phyloP scores from a whole-genome alignment of 495 filamentous ascomycete species.

The Pseudomonodictys pantanalensis region DNA sequence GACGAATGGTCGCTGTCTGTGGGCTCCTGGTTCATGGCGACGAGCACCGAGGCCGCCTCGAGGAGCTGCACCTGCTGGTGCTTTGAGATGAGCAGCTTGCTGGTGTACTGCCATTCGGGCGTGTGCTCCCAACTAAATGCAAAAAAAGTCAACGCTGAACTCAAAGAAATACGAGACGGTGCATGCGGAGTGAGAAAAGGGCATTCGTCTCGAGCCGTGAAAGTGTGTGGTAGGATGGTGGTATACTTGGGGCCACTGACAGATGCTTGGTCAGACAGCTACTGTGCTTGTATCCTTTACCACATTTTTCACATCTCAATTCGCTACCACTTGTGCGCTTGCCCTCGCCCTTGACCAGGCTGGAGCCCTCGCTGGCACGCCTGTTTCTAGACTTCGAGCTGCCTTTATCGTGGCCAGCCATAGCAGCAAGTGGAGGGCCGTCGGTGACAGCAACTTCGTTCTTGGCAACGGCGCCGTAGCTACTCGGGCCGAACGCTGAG shows the following conservation, averaged over 20 bases:
- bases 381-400: constrained; percentile 66
- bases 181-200: constrained; percentile 11
- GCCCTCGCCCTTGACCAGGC: constrained; percentile 69
- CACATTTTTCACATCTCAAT: constrained; percentile 95
- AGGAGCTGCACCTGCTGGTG: constrained; percentile 98
- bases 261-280: constrained; percentile 99
- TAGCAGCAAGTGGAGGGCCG: constrained; percentile 41
- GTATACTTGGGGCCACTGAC: constrained; percentile 68
- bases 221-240: constrained; percentile 31
- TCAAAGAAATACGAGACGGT: constrained; percentile 36
- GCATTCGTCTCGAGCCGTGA: constrained; percentile 32
- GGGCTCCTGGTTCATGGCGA: constrained; percentile 80
- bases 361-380: constrained; percentile 83
- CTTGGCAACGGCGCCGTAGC: constrained; percentile 27
- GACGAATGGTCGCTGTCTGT: constrained; percentile 78
- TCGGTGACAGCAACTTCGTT: constrained; percentile 48
- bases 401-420: constrained; percentile 38
- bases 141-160: constrained; percentile 51
- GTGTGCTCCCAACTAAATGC: constrained; percentile 93
- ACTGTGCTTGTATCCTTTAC: constrained; percentile 99
- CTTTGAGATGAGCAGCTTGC: constrained; percentile 97
- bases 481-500: constrained; percentile 32
- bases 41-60: constrained; percentile 90
- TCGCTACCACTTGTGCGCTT: constrained; percentile 74
- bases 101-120: constrained; percentile 95